Evolutionary conservation across 495 filamentous ascomycete genomes (phyloP).

Genomic region (Podospora comata): DNA sequence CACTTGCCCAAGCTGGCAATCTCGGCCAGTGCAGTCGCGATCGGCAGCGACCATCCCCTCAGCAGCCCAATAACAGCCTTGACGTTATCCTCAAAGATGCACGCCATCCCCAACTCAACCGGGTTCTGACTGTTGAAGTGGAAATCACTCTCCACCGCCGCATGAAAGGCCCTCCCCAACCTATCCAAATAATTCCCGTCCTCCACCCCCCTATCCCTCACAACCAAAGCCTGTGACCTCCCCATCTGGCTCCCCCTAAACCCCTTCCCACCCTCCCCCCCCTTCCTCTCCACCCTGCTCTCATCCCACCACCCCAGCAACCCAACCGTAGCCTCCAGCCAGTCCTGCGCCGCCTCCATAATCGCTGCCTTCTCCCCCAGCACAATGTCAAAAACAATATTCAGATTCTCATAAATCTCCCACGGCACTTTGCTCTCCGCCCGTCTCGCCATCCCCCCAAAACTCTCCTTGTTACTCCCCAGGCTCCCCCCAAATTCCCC

Average conservation of each 20-base stretch:
- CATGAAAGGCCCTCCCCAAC: constrained; percentile 48
- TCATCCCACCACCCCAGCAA: constrained; percentile 89
- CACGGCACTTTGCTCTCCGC: constrained; percentile 82
- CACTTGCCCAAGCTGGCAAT: constrained; percentile 71
- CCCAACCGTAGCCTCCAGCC: constrained; percentile 79
- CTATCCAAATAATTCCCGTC: constrained; percentile 45
- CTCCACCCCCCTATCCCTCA: constrained; percentile 23
- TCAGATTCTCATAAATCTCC: constrained; percentile 77
- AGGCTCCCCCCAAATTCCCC: constrained; percentile 40
- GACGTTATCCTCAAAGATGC: constrained; percentile 71
- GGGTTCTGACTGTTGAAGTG: constrained; percentile 67
- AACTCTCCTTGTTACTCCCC: constrained; percentile 33
- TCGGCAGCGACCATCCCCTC: constrained; percentile 69
- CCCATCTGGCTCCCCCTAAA: constrained; percentile 33
- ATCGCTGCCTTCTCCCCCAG: constrained; percentile 69
- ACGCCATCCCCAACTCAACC: constrained; percentile 75
- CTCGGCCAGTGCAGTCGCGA: constrained; percentile 74
- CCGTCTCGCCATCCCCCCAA: constrained; percentile 60
- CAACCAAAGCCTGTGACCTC: constrained; percentile 42
- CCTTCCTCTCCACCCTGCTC: constrained; percentile 29
- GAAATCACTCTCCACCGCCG: constrained; percentile 51
- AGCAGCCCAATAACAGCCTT: constrained; percentile 71
- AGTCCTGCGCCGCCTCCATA: constrained; percentile 68
- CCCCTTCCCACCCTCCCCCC: constrained; percentile 42
- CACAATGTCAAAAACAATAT: constrained; percentile 69